phyloP scores from a whole-genome alignment of 805 yeast species.

The Tetrapisispora nanseiensis region DNA sequence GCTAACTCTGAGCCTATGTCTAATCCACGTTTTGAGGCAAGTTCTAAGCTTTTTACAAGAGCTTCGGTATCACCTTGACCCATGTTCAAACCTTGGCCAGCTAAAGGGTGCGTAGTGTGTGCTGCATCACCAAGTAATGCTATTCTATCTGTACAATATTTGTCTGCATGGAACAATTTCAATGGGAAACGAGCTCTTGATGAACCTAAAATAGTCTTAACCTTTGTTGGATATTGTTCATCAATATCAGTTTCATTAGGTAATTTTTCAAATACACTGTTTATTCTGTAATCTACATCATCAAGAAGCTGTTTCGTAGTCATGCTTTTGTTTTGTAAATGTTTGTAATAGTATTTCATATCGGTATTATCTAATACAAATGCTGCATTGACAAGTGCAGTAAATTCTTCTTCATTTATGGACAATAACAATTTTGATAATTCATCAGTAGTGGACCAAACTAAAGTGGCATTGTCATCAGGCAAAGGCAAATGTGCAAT shows the following conservation, averaged over 20 bases:
- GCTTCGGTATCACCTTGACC: constrained; percentile 87
- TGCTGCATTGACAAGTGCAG: constrained; percentile 73
- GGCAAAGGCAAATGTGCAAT: constrained; percentile 86
- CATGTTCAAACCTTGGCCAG: constrained; percentile 97
- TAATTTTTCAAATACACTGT: constrained; percentile 22
- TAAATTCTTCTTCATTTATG: constrained; percentile 52
- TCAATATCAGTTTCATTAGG: constrained; percentile 39
- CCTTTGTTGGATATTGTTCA: constrained; percentile 56
- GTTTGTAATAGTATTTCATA: constrained; percentile 53
- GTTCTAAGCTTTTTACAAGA: constrained; percentile 58
- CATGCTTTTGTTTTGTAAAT: constrained; percentile 25
- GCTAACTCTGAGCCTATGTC: constrained; percentile 80
- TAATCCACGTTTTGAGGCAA: constrained; percentile 64
- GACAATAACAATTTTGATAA: constrained; percentile 52
- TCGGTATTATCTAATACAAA: constrained; percentile 72
- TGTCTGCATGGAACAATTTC: constrained; percentile 81
- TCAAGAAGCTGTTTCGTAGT: constrained; percentile 42
- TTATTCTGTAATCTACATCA: constrained; percentile 64
- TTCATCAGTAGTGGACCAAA: constrained; percentile 84
- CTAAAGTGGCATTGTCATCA: constrained; percentile 76
- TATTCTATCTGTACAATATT: constrained; percentile 71
- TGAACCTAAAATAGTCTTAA: constrained; percentile 45
- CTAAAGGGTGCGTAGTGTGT: constrained; percentile 92
- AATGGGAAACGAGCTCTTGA: constrained; percentile 86
- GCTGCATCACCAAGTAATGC: constrained; percentile 98